These are phyloP conservation scores for Yamadazyma phyllophila DNA, from an alignment of 805 yeast genomes.

Conservation along the genomic window DNA sequence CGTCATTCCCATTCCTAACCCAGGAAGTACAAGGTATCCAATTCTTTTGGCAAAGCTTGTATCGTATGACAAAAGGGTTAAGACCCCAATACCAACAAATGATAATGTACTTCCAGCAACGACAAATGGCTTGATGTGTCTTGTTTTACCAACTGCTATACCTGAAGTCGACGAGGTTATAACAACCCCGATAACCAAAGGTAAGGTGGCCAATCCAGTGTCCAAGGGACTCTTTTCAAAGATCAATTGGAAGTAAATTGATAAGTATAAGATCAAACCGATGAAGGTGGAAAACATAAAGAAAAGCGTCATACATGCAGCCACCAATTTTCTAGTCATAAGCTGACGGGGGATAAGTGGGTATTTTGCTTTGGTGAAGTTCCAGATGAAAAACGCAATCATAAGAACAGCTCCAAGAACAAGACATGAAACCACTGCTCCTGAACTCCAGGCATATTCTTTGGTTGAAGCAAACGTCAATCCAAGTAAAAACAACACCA, in stretches of 20 bases:
- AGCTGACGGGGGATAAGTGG: conserved; percentile 49
- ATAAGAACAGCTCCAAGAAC: conserved; percentile 41
- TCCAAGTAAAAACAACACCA: conserved; percentile 46
- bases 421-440: conserved; percentile 48
- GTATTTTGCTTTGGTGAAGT: conserved; percentile 36
- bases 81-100: conserved; percentile 45
- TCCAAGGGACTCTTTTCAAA: conserved; percentile 39
- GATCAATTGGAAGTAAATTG: conserved; percentile 51
- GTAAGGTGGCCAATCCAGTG: conserved; percentile 47
- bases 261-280: conserved; percentile 15
- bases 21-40: conserved; percentile 46
- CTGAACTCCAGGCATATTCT: conserved; percentile 50
- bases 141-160: conserved; percentile 32
- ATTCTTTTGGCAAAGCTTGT: conserved; percentile 36
- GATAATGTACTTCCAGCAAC: conserved; percentile 34
- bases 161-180: conserved; percentile 39
- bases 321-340: conserved; percentile 34
- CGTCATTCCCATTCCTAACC: conserved; percentile 47
- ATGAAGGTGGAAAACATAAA: conserved; percentile 23
- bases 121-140: conserved; percentile 41
- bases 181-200: conserved; percentile 40
- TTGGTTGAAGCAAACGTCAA: conserved; percentile 50
- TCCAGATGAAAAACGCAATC: conserved; percentile 38
- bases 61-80: conserved; percentile 39
- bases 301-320: conserved; percentile 35